Conservation (phyloP, 1,139 yeast species). For the Magnusiomyces fungicola region DNA sequence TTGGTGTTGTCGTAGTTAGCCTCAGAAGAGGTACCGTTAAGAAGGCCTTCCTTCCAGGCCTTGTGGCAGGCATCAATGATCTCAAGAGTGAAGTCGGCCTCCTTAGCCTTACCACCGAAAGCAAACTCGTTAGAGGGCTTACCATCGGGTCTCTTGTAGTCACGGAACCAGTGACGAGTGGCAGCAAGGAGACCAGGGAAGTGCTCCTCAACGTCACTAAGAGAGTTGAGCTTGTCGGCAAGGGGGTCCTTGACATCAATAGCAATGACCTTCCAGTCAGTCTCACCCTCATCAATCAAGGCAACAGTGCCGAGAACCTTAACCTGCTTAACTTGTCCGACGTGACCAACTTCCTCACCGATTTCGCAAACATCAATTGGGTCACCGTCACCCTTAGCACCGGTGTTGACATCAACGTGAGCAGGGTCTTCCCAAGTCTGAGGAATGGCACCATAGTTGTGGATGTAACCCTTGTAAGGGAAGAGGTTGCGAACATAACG, state of each 20-base stretch:
- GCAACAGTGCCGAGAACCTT: constrained; percentile 92
- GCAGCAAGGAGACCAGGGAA: constrained; percentile 84
- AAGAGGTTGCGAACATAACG: constrained; percentile 82
- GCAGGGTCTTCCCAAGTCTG: constrained; percentile 92
- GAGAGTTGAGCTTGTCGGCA: constrained; percentile 65
- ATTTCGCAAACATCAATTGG: constrained; percentile 96
- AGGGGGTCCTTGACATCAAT: constrained; percentile 78
- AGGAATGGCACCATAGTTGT: constrained; percentile 97
- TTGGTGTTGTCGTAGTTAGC: constrained; percentile 14
- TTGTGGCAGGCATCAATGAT: constrained; percentile 67
- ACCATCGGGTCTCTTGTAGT: constrained; percentile 91
- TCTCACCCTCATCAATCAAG: constrained; percentile 91
- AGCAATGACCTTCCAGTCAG: constrained; percentile 94
- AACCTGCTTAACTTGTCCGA: constrained; percentile 75
- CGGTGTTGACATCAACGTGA: constrained; percentile 39
- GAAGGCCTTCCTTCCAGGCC: constrained; percentile 51
- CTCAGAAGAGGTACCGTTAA: background rate
- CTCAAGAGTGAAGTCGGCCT: constrained; percentile 61
- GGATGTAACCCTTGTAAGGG: constrained; percentile 95
- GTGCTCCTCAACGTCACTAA: constrained; percentile 71
- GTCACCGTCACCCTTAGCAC: constrained; percentile 83
- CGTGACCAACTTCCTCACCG: constrained; percentile 57
- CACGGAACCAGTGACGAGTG: constrained; percentile 89
- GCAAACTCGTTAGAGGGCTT: constrained; percentile 85
- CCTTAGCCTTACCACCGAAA: constrained; percentile 71